These are phyloP conservation scores for Allantophomopsis cytisporea DNA, from an alignment of 2,329 filamentous ascomycete species.

Conservation along the genomic window DNA sequence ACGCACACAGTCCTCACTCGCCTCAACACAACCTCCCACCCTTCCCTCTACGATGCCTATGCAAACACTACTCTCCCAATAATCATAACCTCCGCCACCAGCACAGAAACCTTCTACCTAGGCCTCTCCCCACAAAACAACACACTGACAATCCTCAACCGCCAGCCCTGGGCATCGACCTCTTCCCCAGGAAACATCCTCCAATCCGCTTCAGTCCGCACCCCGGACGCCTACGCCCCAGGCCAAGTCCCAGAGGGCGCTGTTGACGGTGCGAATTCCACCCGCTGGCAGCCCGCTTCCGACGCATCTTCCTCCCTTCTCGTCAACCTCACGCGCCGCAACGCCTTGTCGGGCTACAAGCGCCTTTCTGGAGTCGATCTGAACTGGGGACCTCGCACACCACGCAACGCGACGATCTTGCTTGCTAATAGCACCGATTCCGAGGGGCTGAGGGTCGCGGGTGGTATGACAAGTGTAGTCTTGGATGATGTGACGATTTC, in stretches of 20 bases:
- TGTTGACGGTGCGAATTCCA: constrained; percentile 51
- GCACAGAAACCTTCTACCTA: constrained; percentile 28
- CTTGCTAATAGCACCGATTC: constrained; percentile 28
- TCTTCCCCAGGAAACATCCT: constrained; percentile 46
- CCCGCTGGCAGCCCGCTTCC: constrained; percentile 50
- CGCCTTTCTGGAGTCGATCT: constrained; percentile 36
- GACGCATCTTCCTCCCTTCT: constrained; percentile 38
- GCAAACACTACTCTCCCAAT: constrained; percentile 41
- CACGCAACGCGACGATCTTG: constrained; percentile 34
- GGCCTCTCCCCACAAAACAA: constrained; percentile 22
- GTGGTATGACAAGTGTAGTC: constrained; percentile 6
- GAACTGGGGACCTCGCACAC: constrained; percentile 45
- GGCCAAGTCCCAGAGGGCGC: constrained; percentile 59
- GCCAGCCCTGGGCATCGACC: constrained; percentile 35
- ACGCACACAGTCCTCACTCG: constrained; percentile 51
- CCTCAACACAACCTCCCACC: constrained; percentile 22
- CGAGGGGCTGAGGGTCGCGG: constrained; percentile 7
- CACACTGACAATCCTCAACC: constrained; percentile 41
- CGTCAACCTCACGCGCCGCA: constrained; percentile 28
- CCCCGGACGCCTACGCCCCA: constrained; percentile 31
- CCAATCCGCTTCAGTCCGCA: constrained; percentile 45
- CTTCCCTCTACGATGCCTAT: constrained; percentile 41
- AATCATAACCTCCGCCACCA: constrained; percentile 30
- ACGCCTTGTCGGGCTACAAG: constrained; percentile 15
- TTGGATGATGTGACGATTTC: constrained; percentile 10